These are phyloP conservation scores for Diplogelasinospora grovesii DNA, from an alignment of 495 filamentous ascomycete species.

Conservation along the genomic window DNA sequence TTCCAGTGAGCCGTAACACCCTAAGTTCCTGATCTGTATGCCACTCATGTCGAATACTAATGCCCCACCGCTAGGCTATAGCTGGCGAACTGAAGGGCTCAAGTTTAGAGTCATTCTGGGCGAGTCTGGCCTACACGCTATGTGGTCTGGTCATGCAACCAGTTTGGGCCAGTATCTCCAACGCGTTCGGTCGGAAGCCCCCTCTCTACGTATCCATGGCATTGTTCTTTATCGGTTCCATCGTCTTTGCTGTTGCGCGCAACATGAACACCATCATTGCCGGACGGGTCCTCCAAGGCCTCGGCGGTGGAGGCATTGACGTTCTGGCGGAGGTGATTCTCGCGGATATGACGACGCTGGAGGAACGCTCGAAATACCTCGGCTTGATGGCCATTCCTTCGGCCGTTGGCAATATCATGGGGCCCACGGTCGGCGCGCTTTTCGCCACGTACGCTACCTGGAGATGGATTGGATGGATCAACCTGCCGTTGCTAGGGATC, in stretches of 20 bases:
- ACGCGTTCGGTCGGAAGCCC: conserved; percentile 71
- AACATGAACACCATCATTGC: conserved; percentile 62
- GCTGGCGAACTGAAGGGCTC: conserved; percentile 41
- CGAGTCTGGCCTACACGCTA: conserved; percentile 49
- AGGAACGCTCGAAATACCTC: conserved; percentile 34
- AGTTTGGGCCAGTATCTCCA: conserved; percentile 37
- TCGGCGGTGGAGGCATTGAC: conserved; percentile 67
- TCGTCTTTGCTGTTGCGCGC: conserved; percentile 57
- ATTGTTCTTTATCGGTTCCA: conserved; percentile 56
- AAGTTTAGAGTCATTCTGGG: conserved; percentile 55
- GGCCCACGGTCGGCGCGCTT: conserved; percentile 29
- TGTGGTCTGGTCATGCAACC: conserved; percentile 40
- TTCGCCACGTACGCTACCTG: conserved; percentile 30
- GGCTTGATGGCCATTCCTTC: conserved; percentile 31
- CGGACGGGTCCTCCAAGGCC: conserved; percentile 65
- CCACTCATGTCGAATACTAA: too few species aligned
- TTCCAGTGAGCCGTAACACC: too few species aligned
- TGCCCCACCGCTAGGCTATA: conserved; percentile 33
- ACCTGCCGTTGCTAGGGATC: conserved; percentile 27
- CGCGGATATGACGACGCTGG: conserved; percentile 44
- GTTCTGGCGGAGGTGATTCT: conserved; percentile 69
- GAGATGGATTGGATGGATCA: conserved; percentile 42
- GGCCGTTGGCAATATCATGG: conserved; percentile 27
- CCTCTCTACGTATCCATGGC: conserved; percentile 57
- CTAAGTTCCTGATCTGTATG: too few species aligned